Evolutionary conservation across 192 early-diverging fungal genomes (phyloP), one percentile per base, ranked within the genome.

Genomic region (Coemansia sp.): DNA sequence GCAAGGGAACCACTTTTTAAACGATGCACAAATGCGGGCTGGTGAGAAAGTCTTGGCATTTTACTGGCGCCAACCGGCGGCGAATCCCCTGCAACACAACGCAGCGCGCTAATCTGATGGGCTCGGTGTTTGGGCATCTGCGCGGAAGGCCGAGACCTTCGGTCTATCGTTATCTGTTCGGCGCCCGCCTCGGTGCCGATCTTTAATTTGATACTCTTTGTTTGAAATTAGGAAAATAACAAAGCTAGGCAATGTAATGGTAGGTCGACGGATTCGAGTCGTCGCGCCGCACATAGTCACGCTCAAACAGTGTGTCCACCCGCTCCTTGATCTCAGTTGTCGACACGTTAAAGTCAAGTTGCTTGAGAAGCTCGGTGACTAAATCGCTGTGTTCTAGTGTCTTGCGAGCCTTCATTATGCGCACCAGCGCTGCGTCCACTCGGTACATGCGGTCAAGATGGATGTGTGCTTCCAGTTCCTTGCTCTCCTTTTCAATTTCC

Each of bases 361-460:
- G 94, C 5, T 83, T 71, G 46, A 94, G 87, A 20, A 96, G 89
- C 69, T 99, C 96, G 14, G 86, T 84, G 63, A 97, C 86, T 38
- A 99, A 84, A 8, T 82, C 72, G 4, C 86, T 82, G 70, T 97
- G 91, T 60, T 93, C 91, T 78, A 95, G 69, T 22, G 83, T 85
- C 74, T 93, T 93, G 15, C 93, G 89, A 0, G 94, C 93, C 81
- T 99, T 99, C 94, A 99, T 95, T 58, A 99, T 91, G 26, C 96
- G 92, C 17, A 96, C 95, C 81, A 99, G 90, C 0, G 95, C 95
- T 1, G 96, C 96, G 82, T 99, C 94, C 74, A 99, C 96, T 62
- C 92, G 72, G 67, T 92, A 82, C 83, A 95, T 95, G 60, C 97
- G 87, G 71, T 99, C 97, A 37, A 96, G 87, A 1, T 88, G 95